Evolutionary conservation across 1,284 basidiomycete species (phyloP).

Genomic region (Retiboletus fuscus): DNA sequence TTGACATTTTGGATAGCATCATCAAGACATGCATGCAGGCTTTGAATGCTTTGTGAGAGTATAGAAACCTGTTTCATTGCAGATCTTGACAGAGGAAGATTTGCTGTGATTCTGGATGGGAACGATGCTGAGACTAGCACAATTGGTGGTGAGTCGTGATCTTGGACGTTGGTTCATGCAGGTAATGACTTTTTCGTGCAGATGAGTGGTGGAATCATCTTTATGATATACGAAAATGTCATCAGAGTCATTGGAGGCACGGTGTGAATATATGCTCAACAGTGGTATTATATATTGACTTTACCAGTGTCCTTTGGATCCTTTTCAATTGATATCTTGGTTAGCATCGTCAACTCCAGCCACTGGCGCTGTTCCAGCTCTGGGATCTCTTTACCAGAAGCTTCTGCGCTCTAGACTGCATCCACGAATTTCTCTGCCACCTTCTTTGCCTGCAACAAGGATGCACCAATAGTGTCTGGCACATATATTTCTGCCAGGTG

Average conservation of each 20-base stretch:
- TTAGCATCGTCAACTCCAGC: conserved; percentile 45
- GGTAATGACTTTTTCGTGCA: conserved; percentile 47
- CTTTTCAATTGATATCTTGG: conserved; percentile 34
- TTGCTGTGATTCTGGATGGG: too few species aligned
- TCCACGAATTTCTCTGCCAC: conserved; percentile 32
- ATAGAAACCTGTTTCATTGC: too few species aligned
- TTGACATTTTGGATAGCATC: conserved; percentile 70
- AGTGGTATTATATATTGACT: too few species aligned
- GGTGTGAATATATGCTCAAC: too few species aligned
- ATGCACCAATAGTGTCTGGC: too few species aligned
- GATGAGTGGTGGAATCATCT: conserved; percentile 96
- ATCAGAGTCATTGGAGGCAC: too few species aligned
- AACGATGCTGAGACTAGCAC: too few species aligned
- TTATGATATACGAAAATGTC: conserved; percentile 95
- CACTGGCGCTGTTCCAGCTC: conserved; percentile 40
- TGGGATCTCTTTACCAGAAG: too few species aligned
- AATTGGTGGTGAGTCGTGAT: conserved; percentile 81
- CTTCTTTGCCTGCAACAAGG: too few species aligned
- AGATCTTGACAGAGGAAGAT: too few species aligned
- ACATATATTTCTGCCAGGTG: too few species aligned
- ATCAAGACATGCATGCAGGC: conserved; percentile 99
- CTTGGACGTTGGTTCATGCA: neutral
- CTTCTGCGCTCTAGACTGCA: conserved; percentile 27
- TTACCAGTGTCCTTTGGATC: conserved; percentile 19
- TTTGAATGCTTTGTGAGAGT: conserved; percentile 79